Base-by-base conservation (phyloP, 2,329 filamentous ascomycete species). In the Alternaria rosae region DNA sequence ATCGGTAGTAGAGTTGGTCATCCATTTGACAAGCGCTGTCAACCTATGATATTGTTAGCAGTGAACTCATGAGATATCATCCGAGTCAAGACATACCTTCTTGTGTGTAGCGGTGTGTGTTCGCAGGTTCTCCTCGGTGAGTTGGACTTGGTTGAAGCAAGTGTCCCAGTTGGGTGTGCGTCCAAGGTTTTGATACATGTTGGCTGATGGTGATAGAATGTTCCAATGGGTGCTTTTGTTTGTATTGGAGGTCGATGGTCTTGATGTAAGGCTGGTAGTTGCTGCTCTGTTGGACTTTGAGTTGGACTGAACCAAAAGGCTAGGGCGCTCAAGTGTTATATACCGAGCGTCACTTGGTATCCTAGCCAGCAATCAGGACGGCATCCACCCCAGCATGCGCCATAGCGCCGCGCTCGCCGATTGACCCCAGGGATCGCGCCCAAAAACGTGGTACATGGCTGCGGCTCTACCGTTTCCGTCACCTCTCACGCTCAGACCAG, bases 41-140 rank as follows among this genome's bases (percentile, higher is more conserved):
- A 28, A 57, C 59, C 58, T 47, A 25, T 13, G 1, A 21, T 1
- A 12, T 51, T 42, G 59, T 72, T 38, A 72, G 61, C 35, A 21
- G 21, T 12, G n/a, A 30, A 43, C 13, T 9, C 12, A 42, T 35
- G 26, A n/a, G 20, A 15, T 8, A 17, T 44, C 32, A 45, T 53
- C 32, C 25, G 6, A 21, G 8, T 21, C 21, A 15, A 28, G 13
- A 59, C 65, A 30, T 59, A 78, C 77, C 68, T 73, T 70, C 17
- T 54, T 53, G 30, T 61, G 68, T 50, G 66, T 57, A 2, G 66
- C 70, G 53, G 73, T 72, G 56, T 79, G 76, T 43, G 72, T 57
- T 50, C 70, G 67, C 28, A 79, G 44, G 59, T 78, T 79, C 47
- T 75, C 71, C 45, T 76, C 72, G 1, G 76, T 77, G 41, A 78